Conservation (phyloP, 2,329 filamentous ascomycete species). For the Sporothrix dimorphospora region DNA sequence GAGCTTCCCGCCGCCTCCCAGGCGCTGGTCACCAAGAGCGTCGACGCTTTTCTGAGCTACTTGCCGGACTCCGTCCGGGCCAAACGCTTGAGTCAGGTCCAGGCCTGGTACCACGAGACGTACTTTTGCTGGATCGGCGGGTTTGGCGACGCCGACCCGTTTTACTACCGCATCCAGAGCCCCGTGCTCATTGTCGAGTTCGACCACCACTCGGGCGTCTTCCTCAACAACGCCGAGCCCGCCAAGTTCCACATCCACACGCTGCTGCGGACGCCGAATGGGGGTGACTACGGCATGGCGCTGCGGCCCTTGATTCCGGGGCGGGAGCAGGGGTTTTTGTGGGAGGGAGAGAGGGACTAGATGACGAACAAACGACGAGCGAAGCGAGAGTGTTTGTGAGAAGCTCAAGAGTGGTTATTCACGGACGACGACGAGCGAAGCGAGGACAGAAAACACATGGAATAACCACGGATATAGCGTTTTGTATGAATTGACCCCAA, state of each 20-base stretch:
- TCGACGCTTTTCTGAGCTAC: constrained; percentile 69
- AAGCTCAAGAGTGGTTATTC: too few relatives aligned
- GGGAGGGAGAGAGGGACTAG: constrained; percentile 8
- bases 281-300: constrained; percentile 72
- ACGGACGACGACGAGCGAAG: too few relatives aligned
- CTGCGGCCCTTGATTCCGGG: constrained; percentile 44
- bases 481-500: background rate
- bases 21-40: constrained; percentile 58
- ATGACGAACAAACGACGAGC: background rate
- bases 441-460: too few relatives aligned
- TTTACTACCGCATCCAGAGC: constrained; percentile 78
- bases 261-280: constrained; percentile 71
- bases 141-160: constrained; percentile 67
- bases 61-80: constrained; percentile 60
- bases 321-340: constrained; percentile 20
- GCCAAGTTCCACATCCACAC: constrained; percentile 82
- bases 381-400: too few relatives aligned
- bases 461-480: background rate
- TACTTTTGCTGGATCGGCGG: constrained; percentile 81
- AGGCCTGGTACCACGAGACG: constrained; percentile 65
- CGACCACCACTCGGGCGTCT: constrained; percentile 77
- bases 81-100: constrained; percentile 58
- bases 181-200: constrained; percentile 76
- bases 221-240: constrained; percentile 71
- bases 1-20: constrained; percentile 55